Evolutionary conservation across 345 rosid genomes (phyloP).

Genomic region (Microcos paniculata): DNA sequence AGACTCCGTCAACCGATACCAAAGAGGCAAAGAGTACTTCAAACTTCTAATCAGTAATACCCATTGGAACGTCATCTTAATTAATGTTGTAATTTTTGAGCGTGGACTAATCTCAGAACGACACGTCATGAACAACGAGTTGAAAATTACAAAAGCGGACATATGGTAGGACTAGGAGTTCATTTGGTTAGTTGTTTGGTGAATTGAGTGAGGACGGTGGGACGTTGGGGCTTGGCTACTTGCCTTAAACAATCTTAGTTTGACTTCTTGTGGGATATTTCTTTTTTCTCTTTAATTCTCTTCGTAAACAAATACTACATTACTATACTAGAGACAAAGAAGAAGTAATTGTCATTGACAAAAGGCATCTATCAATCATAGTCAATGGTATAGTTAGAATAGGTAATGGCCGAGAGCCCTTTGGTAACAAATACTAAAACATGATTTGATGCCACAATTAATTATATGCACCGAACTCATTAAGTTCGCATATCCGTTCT

Average conservation of each 20-base stretch:
- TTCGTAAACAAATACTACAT: no score
- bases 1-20: slow-evolving; percentile 14
- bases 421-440: no score
- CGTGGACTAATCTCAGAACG: neutral
- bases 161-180: neutral
- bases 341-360: no score
- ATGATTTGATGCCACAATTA: no score
- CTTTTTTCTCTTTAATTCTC: no score
- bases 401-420: no score
- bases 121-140: neutral
- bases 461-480: no score
- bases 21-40: neutral
- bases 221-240: neutral
- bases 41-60: neutral
- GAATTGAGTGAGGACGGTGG: neutral
- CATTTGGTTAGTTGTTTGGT: neutral
- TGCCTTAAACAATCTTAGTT: neutral
- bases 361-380: no score
- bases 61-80: no score
- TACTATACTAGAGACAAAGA: no score
- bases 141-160: neutral
- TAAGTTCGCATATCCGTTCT: no score
- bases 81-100: neutral
- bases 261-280: neutral
- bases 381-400: no score